A percentile compares a stretch with the other conserved stretches of the same genome.
Evolutionary conservation across 805 yeast genomes (phyloP).

Genomic region (Jamesozyma lodderae): DNA sequence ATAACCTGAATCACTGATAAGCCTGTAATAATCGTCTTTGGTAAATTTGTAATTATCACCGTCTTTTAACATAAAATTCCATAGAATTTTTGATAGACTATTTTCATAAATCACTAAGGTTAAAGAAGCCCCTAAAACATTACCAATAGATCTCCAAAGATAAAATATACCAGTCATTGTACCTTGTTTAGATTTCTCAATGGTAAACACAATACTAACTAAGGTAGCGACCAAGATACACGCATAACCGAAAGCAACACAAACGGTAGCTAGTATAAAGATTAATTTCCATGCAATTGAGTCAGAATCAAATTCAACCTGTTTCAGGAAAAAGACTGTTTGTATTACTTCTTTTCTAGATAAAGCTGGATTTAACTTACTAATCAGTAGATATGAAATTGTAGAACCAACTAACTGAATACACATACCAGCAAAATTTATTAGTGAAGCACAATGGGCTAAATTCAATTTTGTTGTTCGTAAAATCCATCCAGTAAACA

Average conservation of each 20-base stretch:
- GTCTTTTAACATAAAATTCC: slow-evolving; percentile 24
- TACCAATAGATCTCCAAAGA: slow-evolving; percentile 41
- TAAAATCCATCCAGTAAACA: slow-evolving; percentile 42
- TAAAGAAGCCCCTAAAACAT: slow-evolving; percentile 39
- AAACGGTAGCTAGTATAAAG: slow-evolving; percentile 26
- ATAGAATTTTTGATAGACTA: slow-evolving; percentile 25
- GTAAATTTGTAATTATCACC: slow-evolving; percentile 12
- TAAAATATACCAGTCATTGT: slow-evolving; percentile 42
- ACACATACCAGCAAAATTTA: slow-evolving; percentile 17
- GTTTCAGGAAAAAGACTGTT: slow-evolving; percentile 1
- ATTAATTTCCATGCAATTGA: slow-evolving; percentile 26
- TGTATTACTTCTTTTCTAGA: slow-evolving; percentile 3
- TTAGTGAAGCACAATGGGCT: slow-evolving; percentile 23
- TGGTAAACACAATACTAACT: slow-evolving; percentile 40
- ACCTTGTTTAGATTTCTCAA: slow-evolving; percentile 39
- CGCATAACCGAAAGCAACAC: slow-evolving; percentile 41
- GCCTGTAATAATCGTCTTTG: slow-evolving; percentile 14
- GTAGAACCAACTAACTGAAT: slow-evolving; percentile 20
- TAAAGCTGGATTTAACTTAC: slow-evolving; percentile 15
- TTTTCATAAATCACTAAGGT: slow-evolving; percentile 33
- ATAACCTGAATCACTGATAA: slow-evolving; percentile 25
- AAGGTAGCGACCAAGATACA: slow-evolving; percentile 51
- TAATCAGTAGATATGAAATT: slow-evolving; percentile 12
- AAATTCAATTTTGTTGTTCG: slow-evolving; percentile 28
- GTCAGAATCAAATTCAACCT: slow-evolving; percentile 9